A percentile compares a stretch with the other conserved stretches of the same genome.
These are phyloP conservation scores for Sonneratia caseolaris DNA, from an alignment of 345 rosid genomes.

Conservation along the genomic window DNA sequence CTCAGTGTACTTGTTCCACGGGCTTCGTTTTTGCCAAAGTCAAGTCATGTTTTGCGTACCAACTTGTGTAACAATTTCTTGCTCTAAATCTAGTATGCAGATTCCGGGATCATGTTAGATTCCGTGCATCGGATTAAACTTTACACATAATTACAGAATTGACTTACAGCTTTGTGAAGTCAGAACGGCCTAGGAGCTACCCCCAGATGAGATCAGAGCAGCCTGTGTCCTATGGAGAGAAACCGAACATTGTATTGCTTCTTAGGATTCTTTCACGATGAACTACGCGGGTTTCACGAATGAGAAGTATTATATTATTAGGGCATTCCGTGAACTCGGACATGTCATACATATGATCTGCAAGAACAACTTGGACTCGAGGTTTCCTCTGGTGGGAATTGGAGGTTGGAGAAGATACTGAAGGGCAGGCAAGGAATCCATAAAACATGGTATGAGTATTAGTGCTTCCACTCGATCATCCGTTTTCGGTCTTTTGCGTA, in stretches of 20 bases:
- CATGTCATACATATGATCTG: background rate
- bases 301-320: no score
- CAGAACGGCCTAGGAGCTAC: constrained; percentile 9
- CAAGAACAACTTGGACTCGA: background rate
- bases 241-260: constrained; percentile 3
- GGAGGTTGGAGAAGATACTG: background rate
- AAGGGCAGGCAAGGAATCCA: background rate
- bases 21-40: background rate
- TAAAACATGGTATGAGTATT: background rate
- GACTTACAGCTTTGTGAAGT: background rate
- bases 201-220: background rate
- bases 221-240: background rate
- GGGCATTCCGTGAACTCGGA: background rate
- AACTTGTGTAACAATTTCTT: background rate
- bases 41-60: background rate
- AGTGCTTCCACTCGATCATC: background rate
- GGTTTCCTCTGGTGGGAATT: background rate
- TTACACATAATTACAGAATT: background rate
- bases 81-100: background rate
- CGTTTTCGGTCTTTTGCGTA: background rate
- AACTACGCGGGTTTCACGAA: background rate
- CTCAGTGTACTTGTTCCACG: background rate
- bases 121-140: background rate
- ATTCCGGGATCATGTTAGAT: background rate
- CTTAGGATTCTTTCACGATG: constrained; percentile 19